Evolutionary conservation across 2,329 filamentous ascomycete species (phyloP), one percentile per base, ranked within the genome.

Genomic region (Stromatinia cepivora): DNA sequence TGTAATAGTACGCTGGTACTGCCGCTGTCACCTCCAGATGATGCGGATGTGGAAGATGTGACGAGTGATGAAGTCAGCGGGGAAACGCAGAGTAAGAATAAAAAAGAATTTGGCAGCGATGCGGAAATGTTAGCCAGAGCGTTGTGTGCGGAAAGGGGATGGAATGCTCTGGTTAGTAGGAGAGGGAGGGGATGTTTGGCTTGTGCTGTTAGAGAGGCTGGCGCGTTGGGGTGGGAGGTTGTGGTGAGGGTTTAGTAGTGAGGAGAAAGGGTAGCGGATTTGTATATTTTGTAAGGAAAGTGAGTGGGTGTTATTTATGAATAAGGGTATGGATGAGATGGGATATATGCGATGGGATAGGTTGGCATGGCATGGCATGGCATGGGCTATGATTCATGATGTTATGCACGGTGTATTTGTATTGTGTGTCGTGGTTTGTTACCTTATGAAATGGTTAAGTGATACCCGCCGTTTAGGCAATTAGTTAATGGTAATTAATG

Each of bases 181-280:
- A 82, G 84, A 52, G 86, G 87, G 72, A 83, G 90, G 71, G 90
- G 89, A 0, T 94, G 92, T 76, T 79, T 94, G 48, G 86, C 86
- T 4, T 94, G 92, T 79, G 90, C 90, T 53, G 86, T 94, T 56
- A 84, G 92, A 25, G 91, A 94, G 81, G 91, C 90, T 0, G 87
- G 88, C 7, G 91, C 89, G 4, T 77, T 93, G 70, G 88, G 87
- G 2, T 88, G 92, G 82, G 71, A 70, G 39, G 73, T 77, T 50
- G 66, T 77, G 54, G 46, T 77, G n/a, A 73, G 75, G 67, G 58
- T 61, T 28, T 31, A 63, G 22, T 25, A n/a, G 28, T 31, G 22
- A 28, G 10, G 25, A 54, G 25, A 25, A 7, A 54, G 50, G 53
- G 3, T 22, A 28, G 25, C 13, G 15, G 28, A 58, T 42, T 25